Evolutionary conservation across 2,329 filamentous ascomycete species (phyloP).

Genomic region (Gnomoniopsis smithogilvyi): DNA sequence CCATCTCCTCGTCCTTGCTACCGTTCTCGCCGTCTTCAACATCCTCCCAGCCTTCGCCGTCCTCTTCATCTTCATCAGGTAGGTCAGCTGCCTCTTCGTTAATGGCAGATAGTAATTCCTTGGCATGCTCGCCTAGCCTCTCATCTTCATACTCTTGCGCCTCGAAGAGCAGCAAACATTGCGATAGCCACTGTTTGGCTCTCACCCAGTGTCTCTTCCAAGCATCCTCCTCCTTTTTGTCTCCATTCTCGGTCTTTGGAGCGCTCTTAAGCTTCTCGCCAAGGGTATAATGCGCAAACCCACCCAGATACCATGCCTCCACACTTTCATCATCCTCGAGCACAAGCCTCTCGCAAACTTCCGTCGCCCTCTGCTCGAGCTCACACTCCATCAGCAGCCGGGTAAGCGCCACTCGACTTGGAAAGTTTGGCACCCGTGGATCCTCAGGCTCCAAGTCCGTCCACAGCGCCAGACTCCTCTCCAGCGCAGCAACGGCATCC

Average conservation of each 20-base stretch:
- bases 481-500: conserved; percentile 77
- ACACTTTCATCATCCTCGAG: conserved; percentile 91
- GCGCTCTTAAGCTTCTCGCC: conserved; percentile 63
- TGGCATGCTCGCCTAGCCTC: conserved; percentile 69
- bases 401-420: conserved; percentile 78
- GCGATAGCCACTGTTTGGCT: conserved; percentile 78
- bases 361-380: conserved; percentile 79
- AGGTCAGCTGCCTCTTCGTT: conserved; percentile 62
- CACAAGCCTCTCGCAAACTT: conserved; percentile 79
- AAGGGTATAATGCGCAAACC: conserved; percentile 83
- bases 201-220: conserved; percentile 66
- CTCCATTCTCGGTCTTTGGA: conserved; percentile 26
- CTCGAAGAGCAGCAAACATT: conserved; percentile 76
- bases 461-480: conserved; percentile 80
- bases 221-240: conserved; percentile 35
- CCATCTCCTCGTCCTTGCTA: conserved; percentile 51
- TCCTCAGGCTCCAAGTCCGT: conserved; percentile 71
- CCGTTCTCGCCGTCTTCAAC: conserved; percentile 43
- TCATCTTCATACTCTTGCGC: conserved; percentile 83
- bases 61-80: conserved; percentile 52
- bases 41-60: conserved; percentile 43
- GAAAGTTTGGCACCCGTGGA: conserved; percentile 76
- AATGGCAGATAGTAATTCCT: conserved; percentile 65
- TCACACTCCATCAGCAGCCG: conserved; percentile 86
- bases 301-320: conserved; percentile 95